Evolutionary conservation across 768 basidiomycete species (phyloP), one percentile per base, ranked within the genome.

Genomic region (Tylopilus rubrobrunneus): DNA sequence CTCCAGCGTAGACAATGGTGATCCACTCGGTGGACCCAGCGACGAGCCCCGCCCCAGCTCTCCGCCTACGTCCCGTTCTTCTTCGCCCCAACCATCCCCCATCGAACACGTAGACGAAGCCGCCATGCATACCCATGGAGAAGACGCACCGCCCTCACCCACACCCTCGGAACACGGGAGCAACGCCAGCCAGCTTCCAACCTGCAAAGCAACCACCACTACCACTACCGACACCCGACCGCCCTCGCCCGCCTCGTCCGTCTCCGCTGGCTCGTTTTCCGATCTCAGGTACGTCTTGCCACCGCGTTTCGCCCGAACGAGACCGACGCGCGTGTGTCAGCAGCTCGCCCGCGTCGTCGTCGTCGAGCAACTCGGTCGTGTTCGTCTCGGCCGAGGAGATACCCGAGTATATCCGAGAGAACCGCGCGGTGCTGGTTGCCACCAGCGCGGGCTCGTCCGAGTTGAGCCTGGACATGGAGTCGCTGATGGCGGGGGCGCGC

Each of bases 131-230:
- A 39, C n/a, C 12, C 19, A 15, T 7, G 47, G 28, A 36, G 52
- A 52, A n/a, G 54, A 37, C 9, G 5, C 28, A 27, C 19, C 55
- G 4, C 66, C 69, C 19, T 70, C 62, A 0, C 62, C 61, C 4
- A 59, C 67, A 2, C 65, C 69, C 1, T 67, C 67, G 0, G 67
- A 71, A 36, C 68, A 61, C 17, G 67, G 62, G 9, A 69, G 67
- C 46, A 27, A 56, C 41, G 19, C 15, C 2, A 60, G 50, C 40
- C 57, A 31, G 27, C 54, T 21, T 4, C 41, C 3, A 3, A 34
- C 45, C 6, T 58, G 56, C 21, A 51, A 44, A 28, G 33, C 36
- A 7, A 48, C 53, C 33, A n/a, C n/a, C n/a, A n/a, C n/a, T n/a
- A 15, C 48, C 29, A 28, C 37, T 6, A 54, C 51, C 11, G 56